Percentiles rank a stretch among this genome's conserved stretches.
Conservation (phyloP, 768 basidiomycete species). For the Podaxis sp. region DNA sequence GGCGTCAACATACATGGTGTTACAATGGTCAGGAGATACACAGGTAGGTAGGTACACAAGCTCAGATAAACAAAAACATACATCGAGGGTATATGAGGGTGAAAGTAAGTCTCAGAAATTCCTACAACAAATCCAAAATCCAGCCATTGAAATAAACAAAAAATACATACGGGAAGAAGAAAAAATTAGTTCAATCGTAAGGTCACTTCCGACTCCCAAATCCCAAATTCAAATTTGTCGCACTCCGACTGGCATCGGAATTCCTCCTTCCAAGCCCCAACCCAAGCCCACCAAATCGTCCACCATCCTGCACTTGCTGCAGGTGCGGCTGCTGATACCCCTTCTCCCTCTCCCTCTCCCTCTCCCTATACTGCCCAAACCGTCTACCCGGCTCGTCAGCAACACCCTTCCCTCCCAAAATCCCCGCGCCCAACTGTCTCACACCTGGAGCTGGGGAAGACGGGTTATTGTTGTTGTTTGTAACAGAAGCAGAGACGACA, state of each 20-base stretch:
- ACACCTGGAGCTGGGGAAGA: slow-evolving; percentile 11
- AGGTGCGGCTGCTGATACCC: slow-evolving; percentile 6
- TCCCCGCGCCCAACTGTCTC: slow-evolving; percentile 10
- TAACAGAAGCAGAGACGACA: slow-evolving; percentile 17
- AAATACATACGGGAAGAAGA: neutral
- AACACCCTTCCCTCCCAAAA: slow-evolving; percentile 28
- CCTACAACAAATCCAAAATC: neutral
- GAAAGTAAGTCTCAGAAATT: neutral
- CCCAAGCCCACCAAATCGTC: slow-evolving; percentile 32
- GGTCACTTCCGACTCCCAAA: neutral
- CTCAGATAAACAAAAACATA: too few species aligned
- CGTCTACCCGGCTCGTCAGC: neutral
- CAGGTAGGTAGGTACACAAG: too few species aligned
- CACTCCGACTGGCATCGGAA: slow-evolving; percentile 49
- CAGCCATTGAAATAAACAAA: neutral
- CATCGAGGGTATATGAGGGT: neutral
- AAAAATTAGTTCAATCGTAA: neutral
- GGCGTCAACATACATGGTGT: too few species aligned
- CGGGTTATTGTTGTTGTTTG: neutral
- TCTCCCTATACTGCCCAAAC: neutral
- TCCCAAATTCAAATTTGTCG: slow-evolving; percentile 42
- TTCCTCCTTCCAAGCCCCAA: slow-evolving; percentile 30
- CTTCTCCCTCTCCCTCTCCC: slow-evolving; percentile 12
- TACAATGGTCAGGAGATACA: too few species aligned
- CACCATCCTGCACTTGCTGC: slow-evolving; percentile 43